Evolutionary conservation across 164 flowering plant genomes (phyloP).

Genomic region (Tetrastigma voinierianum): DNA sequence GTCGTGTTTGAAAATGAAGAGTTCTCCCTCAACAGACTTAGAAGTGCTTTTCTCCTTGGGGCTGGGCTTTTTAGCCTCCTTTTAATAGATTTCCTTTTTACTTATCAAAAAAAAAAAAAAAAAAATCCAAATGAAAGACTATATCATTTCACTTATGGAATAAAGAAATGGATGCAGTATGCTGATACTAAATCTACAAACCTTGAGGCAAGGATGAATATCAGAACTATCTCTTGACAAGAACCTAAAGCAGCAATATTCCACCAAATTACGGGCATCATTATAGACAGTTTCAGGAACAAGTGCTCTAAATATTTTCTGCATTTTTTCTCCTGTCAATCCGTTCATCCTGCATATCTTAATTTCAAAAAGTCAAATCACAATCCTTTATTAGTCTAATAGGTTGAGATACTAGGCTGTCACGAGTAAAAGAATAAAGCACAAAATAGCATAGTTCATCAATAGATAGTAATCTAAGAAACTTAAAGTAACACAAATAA

Average conservation of each 20-base stretch:
- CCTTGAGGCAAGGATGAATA: conserved; percentile 90
- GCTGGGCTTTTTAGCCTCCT: too few relatives aligned
- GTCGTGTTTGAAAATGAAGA: too few relatives aligned
- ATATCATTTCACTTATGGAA: too few relatives aligned
- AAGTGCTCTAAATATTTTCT: conserved; percentile 75
- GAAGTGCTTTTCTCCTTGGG: too few relatives aligned
- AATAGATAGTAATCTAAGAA: background rate
- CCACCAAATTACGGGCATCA: conserved; percentile 77
- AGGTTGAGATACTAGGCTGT: background rate
- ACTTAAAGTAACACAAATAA: background rate
- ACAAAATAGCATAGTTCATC: background rate
- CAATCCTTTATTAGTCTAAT: conserved; percentile 2
- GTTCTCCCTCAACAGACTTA: too few relatives aligned
- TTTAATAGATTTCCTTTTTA: too few relatives aligned
- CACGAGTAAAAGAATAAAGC: background rate
- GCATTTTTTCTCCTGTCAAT: conserved; percentile 82
- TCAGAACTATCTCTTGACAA: conserved; percentile 82
- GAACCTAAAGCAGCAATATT: conserved; percentile 97
- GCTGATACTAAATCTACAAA: conserved; percentile 21
- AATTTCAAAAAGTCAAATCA: conserved; percentile 23
- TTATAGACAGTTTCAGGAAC: conserved; percentile 54
- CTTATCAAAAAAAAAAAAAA: too few relatives aligned
- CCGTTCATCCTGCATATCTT: conserved; percentile 90
- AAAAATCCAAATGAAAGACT: too few relatives aligned
- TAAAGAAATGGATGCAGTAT: background rate